These are phyloP conservation scores for Bacterosira constricta DNA, from an alignment of 108 stramenopile species.

Conservation along the genomic window DNA sequence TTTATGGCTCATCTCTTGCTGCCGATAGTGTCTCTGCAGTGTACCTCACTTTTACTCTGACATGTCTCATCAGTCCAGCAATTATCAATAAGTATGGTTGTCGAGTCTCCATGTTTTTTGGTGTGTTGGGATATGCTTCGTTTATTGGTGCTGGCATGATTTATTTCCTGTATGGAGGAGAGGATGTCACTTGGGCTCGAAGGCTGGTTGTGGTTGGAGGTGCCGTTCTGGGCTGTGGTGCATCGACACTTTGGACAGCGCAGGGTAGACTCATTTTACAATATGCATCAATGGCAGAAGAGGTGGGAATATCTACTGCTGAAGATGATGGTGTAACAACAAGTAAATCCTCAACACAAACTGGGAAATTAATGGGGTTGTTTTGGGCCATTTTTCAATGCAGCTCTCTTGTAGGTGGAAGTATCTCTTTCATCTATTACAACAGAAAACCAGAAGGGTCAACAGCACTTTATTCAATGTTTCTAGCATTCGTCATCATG, in stretches of 20 bases:
- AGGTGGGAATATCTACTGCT: not conserved
- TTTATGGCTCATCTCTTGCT: slow-evolving; percentile 52
- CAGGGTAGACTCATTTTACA: slow-evolving; percentile 57
- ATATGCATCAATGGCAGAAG: slow-evolving; percentile 38
- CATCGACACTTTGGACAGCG: slow-evolving; percentile 55
- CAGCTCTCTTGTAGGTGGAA: slow-evolving; percentile 52
- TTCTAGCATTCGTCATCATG: slow-evolving; percentile 46
- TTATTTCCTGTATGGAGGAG: slow-evolving; percentile 43
- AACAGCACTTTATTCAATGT: slow-evolving; percentile 43
- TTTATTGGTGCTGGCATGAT: slow-evolving; percentile 39
- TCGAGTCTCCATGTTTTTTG: slow-evolving; percentile 44
- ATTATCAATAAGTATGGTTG: slow-evolving; percentile 50
- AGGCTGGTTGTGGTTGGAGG: slow-evolving; percentile 50
- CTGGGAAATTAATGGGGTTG: slow-evolving; percentile 49
- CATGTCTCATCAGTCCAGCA: slow-evolving; percentile 45
- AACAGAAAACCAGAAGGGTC: slow-evolving; percentile 24
- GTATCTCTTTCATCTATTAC: slow-evolving; percentile 54
- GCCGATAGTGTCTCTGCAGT: slow-evolving; percentile 35
- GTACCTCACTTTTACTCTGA: slow-evolving; percentile 47
- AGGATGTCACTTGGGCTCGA: slow-evolving; percentile 26
- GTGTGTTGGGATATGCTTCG: slow-evolving; percentile 48
- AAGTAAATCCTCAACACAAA: slow-evolving; percentile 21
- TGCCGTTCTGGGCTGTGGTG: slow-evolving; percentile 44
- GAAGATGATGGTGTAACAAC: not conserved
- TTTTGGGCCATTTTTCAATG: slow-evolving; percentile 64